Conservation (phyloP, 2,329 filamentous ascomycete species). For the Fonsecaea multimorphosa region DNA sequence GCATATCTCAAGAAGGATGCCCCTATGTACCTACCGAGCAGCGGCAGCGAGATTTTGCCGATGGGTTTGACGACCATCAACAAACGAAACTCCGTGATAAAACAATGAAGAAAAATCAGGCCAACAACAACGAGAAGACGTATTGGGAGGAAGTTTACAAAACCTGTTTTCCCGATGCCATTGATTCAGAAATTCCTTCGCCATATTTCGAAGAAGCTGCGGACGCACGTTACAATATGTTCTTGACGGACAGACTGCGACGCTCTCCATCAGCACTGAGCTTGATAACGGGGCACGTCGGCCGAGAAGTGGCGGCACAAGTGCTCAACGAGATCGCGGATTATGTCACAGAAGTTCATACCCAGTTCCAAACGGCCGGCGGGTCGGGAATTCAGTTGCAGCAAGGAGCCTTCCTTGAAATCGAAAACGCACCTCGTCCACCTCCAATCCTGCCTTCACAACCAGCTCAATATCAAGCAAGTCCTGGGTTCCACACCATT, state of each 20-base stretch:
- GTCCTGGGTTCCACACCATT: background rate
- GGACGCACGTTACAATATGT: background rate
- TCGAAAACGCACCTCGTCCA: background rate
- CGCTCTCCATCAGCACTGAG: background rate
- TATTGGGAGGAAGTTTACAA: background rate
- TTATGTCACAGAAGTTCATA: background rate
- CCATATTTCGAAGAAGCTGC: background rate
- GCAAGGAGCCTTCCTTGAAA: background rate
- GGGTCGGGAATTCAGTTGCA: background rate
- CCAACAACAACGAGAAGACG: background rate
- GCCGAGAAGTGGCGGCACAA: background rate
- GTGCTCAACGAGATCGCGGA: background rate
- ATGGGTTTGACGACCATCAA: background rate
- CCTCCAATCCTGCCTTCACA: background rate
- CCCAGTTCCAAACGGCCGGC: background rate
- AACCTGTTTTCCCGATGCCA: background rate
- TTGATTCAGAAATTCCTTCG: background rate
- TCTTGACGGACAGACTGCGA: background rate
- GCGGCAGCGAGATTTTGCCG: background rate
- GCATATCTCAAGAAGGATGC: background rate
- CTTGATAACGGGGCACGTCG: background rate
- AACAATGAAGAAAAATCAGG: background rate
- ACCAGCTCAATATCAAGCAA: background rate
- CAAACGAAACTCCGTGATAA: background rate
- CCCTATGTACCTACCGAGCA: background rate